Conservation (phyloP, 768 basidiomycete genomes). For the Coprinellus aureogranulatus region DNA sequence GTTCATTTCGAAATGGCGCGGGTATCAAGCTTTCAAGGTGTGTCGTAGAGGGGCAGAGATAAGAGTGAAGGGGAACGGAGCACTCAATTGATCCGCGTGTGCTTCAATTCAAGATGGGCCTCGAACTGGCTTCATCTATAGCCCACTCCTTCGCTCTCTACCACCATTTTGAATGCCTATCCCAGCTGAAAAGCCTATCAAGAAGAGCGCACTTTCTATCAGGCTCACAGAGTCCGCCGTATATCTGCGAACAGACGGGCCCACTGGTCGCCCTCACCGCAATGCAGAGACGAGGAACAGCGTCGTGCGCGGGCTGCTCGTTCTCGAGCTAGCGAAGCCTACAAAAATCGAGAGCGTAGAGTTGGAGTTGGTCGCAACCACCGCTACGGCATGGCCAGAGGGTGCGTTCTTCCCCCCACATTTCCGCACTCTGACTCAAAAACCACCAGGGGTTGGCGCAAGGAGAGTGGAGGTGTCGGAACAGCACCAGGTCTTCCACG, state of each 20-base stretch:
- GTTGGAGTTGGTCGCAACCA: slow-evolving; percentile 71
- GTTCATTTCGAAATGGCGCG: too few relatives aligned
- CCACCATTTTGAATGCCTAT: neutral
- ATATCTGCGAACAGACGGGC: slow-evolving; percentile 55
- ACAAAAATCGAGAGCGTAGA: slow-evolving; percentile 85
- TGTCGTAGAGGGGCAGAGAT: too few relatives aligned
- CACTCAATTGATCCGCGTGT: too few relatives aligned
- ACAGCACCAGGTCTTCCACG: slow-evolving; percentile 70
- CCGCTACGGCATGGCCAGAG: slow-evolving; percentile 80
- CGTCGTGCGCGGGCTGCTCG: slow-evolving; percentile 63
- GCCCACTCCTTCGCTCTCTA: too few relatives aligned
- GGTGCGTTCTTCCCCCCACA: slow-evolving; percentile 44
- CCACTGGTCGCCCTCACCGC: slow-evolving; percentile 29
- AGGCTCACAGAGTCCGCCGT: slow-evolving; percentile 73
- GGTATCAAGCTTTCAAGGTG: too few relatives aligned
- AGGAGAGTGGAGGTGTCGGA: slow-evolving; percentile 75
- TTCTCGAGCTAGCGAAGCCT: slow-evolving; percentile 61
- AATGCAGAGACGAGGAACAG: slow-evolving; percentile 39
- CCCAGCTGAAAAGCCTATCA: slow-evolving; percentile 6
- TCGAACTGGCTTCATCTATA: too few relatives aligned
- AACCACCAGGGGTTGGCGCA: slow-evolving; percentile 56
- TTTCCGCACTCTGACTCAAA: slow-evolving; percentile 5
- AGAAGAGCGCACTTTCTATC: slow-evolving; percentile 50
- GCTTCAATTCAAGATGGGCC: too few relatives aligned
- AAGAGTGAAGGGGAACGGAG: too few relatives aligned